Evolutionary conservation across 805 yeast genomes (phyloP), one percentile per base, ranked within the genome.

Genomic region (Kodamaea kaohsiungensis): DNA sequence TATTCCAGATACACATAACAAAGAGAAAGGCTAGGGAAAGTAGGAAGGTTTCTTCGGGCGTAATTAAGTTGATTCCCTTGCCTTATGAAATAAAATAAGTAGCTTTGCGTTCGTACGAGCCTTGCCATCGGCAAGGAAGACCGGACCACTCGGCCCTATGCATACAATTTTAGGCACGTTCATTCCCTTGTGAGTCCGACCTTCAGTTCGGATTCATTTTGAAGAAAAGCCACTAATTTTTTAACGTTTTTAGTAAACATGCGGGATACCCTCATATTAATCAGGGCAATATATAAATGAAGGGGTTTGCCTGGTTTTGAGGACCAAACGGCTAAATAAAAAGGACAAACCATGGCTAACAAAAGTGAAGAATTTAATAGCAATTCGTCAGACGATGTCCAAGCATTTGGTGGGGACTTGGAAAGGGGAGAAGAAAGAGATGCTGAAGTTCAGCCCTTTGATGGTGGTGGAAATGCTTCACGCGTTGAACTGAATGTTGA

Each of bases 401-500:
- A 48, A 33, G 48, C 43, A 12, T 57, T 52, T 27, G 49, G 45
- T 1, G 60, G 60, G 9, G 48, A 52, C 48, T 12, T 51, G 35
- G 54, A 52, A 39, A 43, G 42, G 10, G 42, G 39, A 19, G 51
- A 19, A 19, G n/a, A 15, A 33, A 13, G 15, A 12, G 47, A 19
- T 1, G 16, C 50, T 2, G 56, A 53, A 12, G 53, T 17, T 8
- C 52, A 47, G 10, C 54, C 49, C 4, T 46, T 27, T 8, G 54
- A 48, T 2, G 60, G 55, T n/a, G 64, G 59, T 10, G 65, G 61
- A 46, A 67, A 65, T 42, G 52, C 66, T 35, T 43, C 61, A 16
- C 56, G 69, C 48, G 59, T 60, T 35, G 71, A 66, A 48, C 53
- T 65, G 30, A 57, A 59, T 53, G 64, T 56, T 9, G 51, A 57